These are phyloP conservation scores for Xylaria arbuscula DNA, from an alignment of 2,329 filamentous ascomycete genomes.

Conservation along the genomic window DNA sequence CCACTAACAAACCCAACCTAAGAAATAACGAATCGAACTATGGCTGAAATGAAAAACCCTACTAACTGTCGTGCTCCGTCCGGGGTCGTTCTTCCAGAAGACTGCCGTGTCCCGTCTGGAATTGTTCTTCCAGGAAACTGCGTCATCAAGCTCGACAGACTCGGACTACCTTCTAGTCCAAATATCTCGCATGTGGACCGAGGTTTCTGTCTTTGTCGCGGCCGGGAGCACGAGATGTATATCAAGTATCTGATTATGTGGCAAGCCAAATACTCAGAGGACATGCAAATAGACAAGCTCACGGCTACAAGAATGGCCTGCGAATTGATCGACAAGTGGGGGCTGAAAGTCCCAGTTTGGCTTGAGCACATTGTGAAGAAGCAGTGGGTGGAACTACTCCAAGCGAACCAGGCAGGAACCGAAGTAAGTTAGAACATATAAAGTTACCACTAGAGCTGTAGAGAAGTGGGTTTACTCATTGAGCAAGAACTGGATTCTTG, in stretches of 20 bases:
- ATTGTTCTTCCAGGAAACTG: constrained; percentile 5
- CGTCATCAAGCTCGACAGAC: constrained; percentile 2
- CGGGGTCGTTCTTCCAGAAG: not conserved
- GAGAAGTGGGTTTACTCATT: too few species aligned
- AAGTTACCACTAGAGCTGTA: too few species aligned
- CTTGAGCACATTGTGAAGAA: not conserved
- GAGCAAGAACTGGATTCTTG: too few species aligned
- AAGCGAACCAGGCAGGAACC: too few species aligned
- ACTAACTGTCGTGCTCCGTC: not conserved
- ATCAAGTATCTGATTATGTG: constrained; percentile 19
- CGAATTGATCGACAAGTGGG: constrained; percentile 1
- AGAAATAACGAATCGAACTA: not conserved
- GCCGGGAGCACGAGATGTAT: not conserved
- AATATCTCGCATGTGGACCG: not conserved
- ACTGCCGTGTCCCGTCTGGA: not conserved
- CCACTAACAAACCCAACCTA: too few species aligned
- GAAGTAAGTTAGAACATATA: too few species aligned
- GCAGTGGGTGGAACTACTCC: constrained; percentile 6
- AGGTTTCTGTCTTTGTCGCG: not conserved
- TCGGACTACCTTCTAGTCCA: not conserved
- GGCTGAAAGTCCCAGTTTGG: not conserved
- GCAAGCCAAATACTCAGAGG: not conserved
- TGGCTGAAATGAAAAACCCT: not conserved
- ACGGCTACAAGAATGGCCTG: not conserved
- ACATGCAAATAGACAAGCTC: not conserved